Percentiles rank a stretch among this genome's conserved stretches.
These are phyloP conservation scores for Scheffersomyces insectosa DNA, from an alignment of 1,139 yeast genomes.

Conservation along the genomic window DNA sequence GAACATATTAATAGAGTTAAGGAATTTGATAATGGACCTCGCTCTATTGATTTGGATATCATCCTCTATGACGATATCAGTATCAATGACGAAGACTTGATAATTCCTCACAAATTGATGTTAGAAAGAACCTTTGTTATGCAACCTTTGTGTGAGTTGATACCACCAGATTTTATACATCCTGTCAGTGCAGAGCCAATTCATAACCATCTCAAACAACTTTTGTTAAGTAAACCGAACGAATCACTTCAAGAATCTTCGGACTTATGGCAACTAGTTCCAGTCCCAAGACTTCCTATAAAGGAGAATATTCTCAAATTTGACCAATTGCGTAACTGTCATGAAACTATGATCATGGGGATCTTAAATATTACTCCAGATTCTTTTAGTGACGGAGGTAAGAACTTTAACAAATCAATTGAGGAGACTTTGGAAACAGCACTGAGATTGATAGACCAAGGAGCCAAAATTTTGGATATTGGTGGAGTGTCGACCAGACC, in stretches of 20 bases:
- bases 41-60: conserved; percentile 87
- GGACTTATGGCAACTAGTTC: conserved; percentile 45
- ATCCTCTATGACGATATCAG: conserved; percentile 65
- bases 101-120: conserved; percentile 86
- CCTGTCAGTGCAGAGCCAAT: conserved; percentile 85
- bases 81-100: conserved; percentile 56
- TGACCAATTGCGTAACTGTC: conserved; percentile 34
- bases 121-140: conserved; percentile 87
- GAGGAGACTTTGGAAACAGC: conserved; percentile 38
- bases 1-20: conserved; percentile 70
- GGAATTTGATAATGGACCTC: conserved; percentile 84
- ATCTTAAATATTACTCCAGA: conserved; percentile 90
- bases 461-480: conserved; percentile 74
- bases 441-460: conserved; percentile 49
- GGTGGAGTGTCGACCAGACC: conserved; percentile 96
- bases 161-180: conserved; percentile 64
- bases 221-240: conserved; percentile 40
- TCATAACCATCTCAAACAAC: conserved; percentile 63
- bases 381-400: conserved; percentile 91
- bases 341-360: conserved; percentile 70
- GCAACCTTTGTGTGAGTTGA: conserved; percentile 80
- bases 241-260: conserved; percentile 47
- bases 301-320: conserved; percentile 31
- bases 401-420: conserved; percentile 24
- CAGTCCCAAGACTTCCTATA: conserved; percentile 32